Percentiles rank a stretch among this genome's conserved stretches.
Evolutionary conservation across 2,329 filamentous ascomycete species (phyloP).

Genomic region (Macrophomina tecta): DNA sequence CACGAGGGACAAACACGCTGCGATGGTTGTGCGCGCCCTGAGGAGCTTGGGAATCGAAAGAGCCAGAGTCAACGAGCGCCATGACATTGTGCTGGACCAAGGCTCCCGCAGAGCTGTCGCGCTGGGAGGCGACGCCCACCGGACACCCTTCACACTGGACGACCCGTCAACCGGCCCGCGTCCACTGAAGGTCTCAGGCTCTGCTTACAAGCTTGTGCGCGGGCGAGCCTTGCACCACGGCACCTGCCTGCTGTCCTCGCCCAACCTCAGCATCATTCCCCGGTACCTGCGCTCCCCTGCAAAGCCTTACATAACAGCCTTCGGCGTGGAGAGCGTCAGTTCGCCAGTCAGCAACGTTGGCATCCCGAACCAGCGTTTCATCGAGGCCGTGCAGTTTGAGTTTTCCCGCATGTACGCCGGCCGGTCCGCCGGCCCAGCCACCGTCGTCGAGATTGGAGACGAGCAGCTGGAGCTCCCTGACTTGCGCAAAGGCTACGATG

Average conservation of each 20-base stretch:
- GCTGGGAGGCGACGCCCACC: slow-evolving; percentile 50
- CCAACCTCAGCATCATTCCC: slow-evolving; percentile 73
- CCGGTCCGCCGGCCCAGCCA: slow-evolving; percentile 43
- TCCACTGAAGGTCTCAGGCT: slow-evolving; percentile 82
- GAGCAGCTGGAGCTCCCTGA: slow-evolving; percentile 57
- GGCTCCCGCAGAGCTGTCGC: slow-evolving; percentile 32
- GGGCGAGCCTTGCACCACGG: slow-evolving; percentile 87
- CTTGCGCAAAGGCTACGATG: slow-evolving; percentile 66
- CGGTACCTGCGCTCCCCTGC: slow-evolving; percentile 79
- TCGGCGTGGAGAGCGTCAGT: slow-evolving; percentile 89
- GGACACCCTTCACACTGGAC: slow-evolving; percentile 49
- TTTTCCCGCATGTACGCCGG: slow-evolving; percentile 72
- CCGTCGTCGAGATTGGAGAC: slow-evolving; percentile 58
- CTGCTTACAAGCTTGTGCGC: slow-evolving; percentile 90
- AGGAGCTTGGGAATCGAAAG: slow-evolving; percentile 62
- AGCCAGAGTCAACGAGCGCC: slow-evolving; percentile 81
- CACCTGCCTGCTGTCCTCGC: slow-evolving; percentile 81
- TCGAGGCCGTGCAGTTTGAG: slow-evolving; percentile 55
- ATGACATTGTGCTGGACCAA: slow-evolving; percentile 83
- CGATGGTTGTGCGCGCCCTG: slow-evolving; percentile 91
- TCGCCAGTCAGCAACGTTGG: slow-evolving; percentile 83
- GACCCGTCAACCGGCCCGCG: slow-evolving; percentile 38
- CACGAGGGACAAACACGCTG: slow-evolving; percentile 83
- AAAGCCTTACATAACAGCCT: slow-evolving; percentile 75
- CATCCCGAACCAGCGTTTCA: slow-evolving; percentile 56